Percentiles rank a stretch among this genome's conserved stretches.
phyloP scores from a whole-genome alignment of 2,329 filamentous ascomycete species.

The Grosmannia penicillata region DNA sequence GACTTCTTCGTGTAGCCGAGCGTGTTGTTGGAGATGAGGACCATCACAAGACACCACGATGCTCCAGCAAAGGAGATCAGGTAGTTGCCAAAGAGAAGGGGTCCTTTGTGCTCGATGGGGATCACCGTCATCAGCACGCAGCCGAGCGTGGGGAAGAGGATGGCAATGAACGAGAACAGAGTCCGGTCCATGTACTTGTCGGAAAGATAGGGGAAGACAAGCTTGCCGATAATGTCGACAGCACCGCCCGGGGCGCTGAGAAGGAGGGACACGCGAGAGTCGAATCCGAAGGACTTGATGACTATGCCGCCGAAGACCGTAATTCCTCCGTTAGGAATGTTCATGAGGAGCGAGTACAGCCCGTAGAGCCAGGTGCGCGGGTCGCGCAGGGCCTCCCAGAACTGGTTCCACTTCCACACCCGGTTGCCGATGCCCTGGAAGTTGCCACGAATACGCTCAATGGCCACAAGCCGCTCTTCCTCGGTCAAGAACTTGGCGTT shows the following conservation, averaged over 20 bases:
- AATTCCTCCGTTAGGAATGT: constrained; percentile 4
- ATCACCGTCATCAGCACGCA: background rate
- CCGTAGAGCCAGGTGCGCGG: constrained; percentile 20
- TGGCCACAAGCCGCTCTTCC: constrained; percentile 35
- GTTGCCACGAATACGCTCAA: constrained; percentile 37
- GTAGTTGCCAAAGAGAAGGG: background rate
- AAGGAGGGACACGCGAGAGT: background rate
- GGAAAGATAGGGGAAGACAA: background rate
- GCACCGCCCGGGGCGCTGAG: background rate
- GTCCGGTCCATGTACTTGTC: background rate
- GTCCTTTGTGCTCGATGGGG: background rate
- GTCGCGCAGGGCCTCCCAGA: constrained; percentile 22
- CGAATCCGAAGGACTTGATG: constrained; percentile 2
- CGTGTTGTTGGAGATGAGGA: constrained; percentile 1
- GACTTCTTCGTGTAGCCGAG: constrained; percentile 1
- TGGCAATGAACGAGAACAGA: background rate
- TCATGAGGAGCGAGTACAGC: constrained; percentile 1
- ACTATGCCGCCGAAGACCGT: background rate
- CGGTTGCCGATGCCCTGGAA: constrained; percentile 41
- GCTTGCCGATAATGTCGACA: background rate
- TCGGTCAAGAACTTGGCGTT: constrained; percentile 35
- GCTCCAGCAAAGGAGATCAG: background rate
- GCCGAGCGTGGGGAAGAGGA: constrained; percentile 1
- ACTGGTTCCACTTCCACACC: constrained; percentile 28
- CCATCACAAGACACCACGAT: background rate